A percentile compares a stretch with the other conserved stretches of the same genome.
Evolutionary conservation across 2,329 filamentous ascomycete genomes (phyloP).

Genomic region (Aspergillus sojae): DNA sequence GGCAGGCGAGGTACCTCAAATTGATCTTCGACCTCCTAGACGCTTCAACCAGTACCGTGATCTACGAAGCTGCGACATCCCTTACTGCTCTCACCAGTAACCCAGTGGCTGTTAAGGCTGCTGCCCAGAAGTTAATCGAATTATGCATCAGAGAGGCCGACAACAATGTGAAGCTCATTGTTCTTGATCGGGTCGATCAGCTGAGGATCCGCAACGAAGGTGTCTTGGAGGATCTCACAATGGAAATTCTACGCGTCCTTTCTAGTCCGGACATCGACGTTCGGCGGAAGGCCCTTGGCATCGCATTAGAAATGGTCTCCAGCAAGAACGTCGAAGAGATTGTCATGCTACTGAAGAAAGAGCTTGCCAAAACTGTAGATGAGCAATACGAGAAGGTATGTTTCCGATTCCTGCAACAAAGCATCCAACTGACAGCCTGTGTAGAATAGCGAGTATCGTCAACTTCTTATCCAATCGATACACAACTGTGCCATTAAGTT

Average conservation of each 20-base stretch:
- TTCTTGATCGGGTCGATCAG: conserved; percentile 89
- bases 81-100: conserved; percentile 93
- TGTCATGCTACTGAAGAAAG: conserved; percentile 93
- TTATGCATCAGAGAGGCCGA: conserved; percentile 96
- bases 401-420: not conserved
- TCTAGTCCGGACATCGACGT: conserved; percentile 97
- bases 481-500: conserved; percentile 99
- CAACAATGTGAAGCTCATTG: conserved; percentile 99
- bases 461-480: conserved; percentile 93
- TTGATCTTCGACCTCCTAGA: conserved; percentile 97
- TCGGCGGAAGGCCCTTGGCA: conserved; percentile 82
- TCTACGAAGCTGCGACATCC: conserved; percentile 96
- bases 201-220: conserved; percentile 86
- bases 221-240: conserved; percentile 87
- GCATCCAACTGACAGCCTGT: conserved; percentile 24
- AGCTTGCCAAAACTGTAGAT: conserved; percentile 94
- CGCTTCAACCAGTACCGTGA: conserved; percentile 87
- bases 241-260: conserved; percentile 94
- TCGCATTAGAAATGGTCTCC: conserved; percentile 96
- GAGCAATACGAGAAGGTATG: conserved; percentile 91
- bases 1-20: conserved; percentile 80
- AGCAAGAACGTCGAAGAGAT: conserved; percentile 99
- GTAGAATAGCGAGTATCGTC: conserved; percentile 85
- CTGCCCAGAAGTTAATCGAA: conserved; percentile 94
- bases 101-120: conserved; percentile 95